phyloP scores from a whole-genome alignment of 1,139 yeast species.

The Scheffersomyces parashehatae region DNA sequence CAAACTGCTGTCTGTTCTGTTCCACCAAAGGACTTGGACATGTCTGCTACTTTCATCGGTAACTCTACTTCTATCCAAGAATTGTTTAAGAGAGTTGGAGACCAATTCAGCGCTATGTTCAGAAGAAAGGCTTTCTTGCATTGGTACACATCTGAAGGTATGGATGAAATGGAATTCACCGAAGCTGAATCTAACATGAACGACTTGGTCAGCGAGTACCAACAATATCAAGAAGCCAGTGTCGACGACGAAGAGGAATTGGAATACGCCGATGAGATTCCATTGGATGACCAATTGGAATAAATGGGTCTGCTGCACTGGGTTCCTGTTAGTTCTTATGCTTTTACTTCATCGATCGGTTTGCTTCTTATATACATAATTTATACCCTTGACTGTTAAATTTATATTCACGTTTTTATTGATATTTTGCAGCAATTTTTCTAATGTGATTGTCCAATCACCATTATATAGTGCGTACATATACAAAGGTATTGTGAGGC shows the following conservation, averaged over 20 bases:
- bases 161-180: constrained; percentile 91
- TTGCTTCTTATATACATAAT: constrained; percentile 15
- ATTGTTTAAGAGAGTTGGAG: constrained; percentile 85
- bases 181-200: constrained; percentile 86
- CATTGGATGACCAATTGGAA: constrained; percentile 56
- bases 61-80: constrained; percentile 92
- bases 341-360: constrained; percentile 9
- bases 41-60: constrained; percentile 91
- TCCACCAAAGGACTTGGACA: constrained; percentile 81
- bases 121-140: constrained; percentile 93
- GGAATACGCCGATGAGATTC: constrained; percentile 67
- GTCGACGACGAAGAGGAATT: constrained; percentile 71
- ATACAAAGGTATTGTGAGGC: too few relatives aligned
- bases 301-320: constrained; percentile 15
- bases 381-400: constrained; percentile 15
- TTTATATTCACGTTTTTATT: constrained; percentile 1
- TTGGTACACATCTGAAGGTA: constrained; percentile 94
- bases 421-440: background rate
- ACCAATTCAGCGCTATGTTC: constrained; percentile 89
- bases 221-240: constrained; percentile 87
- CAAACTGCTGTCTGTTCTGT: constrained; percentile 92
- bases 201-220: constrained; percentile 86
- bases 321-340: constrained; percentile 3
- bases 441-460: constrained; percentile 1
- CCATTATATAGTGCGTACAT: too few relatives aligned